Conservation (phyloP, 2,329 filamentous ascomycete genomes). For the Pseudogymnoascus sp. region DNA sequence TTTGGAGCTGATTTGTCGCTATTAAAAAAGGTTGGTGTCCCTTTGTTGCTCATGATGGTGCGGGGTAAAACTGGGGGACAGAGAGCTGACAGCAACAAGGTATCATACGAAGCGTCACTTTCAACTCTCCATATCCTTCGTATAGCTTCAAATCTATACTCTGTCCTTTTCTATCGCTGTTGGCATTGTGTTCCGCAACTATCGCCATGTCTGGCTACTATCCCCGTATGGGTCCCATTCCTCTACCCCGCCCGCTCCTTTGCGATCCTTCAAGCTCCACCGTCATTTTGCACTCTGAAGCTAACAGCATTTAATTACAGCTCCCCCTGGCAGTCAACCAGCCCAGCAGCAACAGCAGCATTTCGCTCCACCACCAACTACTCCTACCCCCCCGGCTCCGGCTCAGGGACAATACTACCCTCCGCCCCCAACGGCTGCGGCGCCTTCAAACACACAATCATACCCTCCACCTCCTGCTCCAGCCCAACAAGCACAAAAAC, state of each 20-base stretch:
- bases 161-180: not conserved
- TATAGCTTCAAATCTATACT: conserved; percentile 4
- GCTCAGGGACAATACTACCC: conserved; percentile 19
- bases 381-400: conserved; percentile 23
- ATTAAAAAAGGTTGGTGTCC: not conserved
- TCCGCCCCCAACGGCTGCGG: conserved; percentile 3
- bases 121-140: not conserved
- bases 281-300: not conserved
- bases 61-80: not conserved
- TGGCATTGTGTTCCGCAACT: conserved; percentile 21
- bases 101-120: not conserved
- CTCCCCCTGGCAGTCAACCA: conserved; percentile 22
- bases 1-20: not conserved
- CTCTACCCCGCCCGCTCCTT: conserved; percentile 10
- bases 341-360: conserved; percentile 20
- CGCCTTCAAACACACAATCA: conserved; percentile 7
- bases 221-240: conserved; percentile 24
- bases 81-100: conserved; percentile 5
- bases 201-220: conserved; percentile 25
- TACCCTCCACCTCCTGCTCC: conserved; percentile 1
- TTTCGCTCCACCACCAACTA: conserved; percentile 24
- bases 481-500: conserved; percentile 13
- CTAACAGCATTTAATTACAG: conserved; percentile 14
- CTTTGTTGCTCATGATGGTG: not conserved
- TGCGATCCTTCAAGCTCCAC: conserved; percentile 2